Evolutionary conservation across 345 rosid species (phyloP).

Genomic region (Syzygium jambos): DNA sequence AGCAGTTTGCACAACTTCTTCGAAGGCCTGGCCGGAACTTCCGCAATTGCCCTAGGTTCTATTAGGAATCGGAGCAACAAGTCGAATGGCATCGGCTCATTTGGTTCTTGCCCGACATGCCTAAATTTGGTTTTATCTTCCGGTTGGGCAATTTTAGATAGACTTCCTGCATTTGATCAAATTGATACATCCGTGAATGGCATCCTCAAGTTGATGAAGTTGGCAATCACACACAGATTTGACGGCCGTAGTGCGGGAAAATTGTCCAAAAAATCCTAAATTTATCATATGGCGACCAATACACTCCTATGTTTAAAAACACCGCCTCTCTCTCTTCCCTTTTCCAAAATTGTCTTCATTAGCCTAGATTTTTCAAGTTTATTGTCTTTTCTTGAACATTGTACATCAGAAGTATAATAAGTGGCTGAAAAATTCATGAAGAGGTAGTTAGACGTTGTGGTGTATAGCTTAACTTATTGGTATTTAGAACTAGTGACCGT

Average conservation of each 20-base stretch:
- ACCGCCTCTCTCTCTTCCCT: neutral
- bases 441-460: neutral
- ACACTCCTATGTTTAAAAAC: neutral
- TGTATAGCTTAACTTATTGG: neutral
- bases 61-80: neutral
- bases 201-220: neutral
- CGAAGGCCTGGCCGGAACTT: neutral
- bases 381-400: neutral
- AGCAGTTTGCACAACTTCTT: neutral
- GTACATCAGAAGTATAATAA: neutral
- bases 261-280: neutral
- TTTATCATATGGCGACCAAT: rapidly evolving
- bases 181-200: neutral
- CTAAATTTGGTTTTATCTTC: no score
- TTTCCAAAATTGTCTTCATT: neutral
- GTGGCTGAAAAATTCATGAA: neutral
- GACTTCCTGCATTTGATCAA: neutral
- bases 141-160: no score
- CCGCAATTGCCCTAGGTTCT: neutral
- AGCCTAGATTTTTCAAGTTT: neutral
- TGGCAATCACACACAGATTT: neutral
- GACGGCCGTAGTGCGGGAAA: rapidly evolving
- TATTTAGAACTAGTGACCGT: neutral
- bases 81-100: neutral
- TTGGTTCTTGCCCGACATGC: neutral